Conservation (phyloP, 2,329 filamentous ascomycete genomes). For the Bipolaris sorokiniana region DNA sequence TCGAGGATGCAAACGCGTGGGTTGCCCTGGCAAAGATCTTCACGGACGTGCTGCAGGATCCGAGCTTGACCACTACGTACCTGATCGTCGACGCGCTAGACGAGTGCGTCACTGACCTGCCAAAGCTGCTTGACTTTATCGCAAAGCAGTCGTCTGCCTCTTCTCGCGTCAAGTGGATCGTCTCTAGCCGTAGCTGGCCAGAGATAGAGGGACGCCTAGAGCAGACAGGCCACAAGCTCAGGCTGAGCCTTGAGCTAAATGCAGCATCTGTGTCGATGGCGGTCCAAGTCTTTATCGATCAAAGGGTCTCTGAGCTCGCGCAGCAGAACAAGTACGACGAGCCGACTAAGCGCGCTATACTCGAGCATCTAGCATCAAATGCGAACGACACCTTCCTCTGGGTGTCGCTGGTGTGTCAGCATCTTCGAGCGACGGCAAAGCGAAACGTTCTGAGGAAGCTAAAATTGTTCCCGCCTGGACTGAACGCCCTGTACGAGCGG, state of each 20-base stretch:
- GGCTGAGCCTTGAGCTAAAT: background rate
- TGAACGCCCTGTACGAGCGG: slow-evolving; percentile 48
- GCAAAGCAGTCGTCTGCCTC: background rate
- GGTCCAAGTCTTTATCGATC: slow-evolving; percentile 48
- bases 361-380: slow-evolving; percentile 37
- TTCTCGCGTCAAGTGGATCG: background rate
- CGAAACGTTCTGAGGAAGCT: slow-evolving; percentile 26
- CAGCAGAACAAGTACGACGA: slow-evolving; percentile 41
- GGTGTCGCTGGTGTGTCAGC: slow-evolving; percentile 42
- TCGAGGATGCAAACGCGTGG: slow-evolving; percentile 44
- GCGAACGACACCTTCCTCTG: slow-evolving; percentile 16
- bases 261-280: slow-evolving; percentile 40
- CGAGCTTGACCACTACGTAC: slow-evolving; percentile 10
- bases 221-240: background rate
- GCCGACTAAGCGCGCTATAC: slow-evolving; percentile 35
- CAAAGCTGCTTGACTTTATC: background rate
- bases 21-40: slow-evolving; percentile 43
- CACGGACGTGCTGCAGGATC: slow-evolving; percentile 51
- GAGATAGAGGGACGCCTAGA: background rate
- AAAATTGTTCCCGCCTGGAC: slow-evolving; percentile 43
- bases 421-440: slow-evolving; percentile 33
- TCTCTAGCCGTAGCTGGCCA: background rate
- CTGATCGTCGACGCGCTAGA: slow-evolving; percentile 23
- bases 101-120: slow-evolving; percentile 11
- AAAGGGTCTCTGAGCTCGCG: slow-evolving; percentile 34